phyloP scores from a whole-genome alignment of 1,139 yeast species.

The Saccharomyces hybrid region DNA sequence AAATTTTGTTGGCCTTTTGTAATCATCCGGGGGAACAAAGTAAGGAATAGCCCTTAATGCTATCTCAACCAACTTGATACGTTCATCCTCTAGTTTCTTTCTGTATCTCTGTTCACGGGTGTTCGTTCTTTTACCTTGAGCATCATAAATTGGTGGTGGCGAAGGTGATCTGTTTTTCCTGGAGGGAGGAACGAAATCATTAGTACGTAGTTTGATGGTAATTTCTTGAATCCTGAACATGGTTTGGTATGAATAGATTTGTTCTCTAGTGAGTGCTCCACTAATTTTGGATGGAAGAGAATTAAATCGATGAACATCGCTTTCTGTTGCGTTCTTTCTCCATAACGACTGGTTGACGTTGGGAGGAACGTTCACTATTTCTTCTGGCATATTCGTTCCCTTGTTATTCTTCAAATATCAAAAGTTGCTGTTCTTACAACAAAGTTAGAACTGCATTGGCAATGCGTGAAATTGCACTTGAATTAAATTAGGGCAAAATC shows the following conservation, averaged over 20 bases:
- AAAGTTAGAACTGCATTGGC: not conserved
- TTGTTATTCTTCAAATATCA: not conserved
- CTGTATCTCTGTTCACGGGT: conserved; percentile 66
- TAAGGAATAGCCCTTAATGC: conserved; percentile 70
- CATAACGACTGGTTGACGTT: conserved; percentile 10
- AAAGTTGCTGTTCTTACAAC: not conserved
- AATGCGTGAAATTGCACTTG: not conserved
- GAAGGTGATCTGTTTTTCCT: conserved; percentile 57
- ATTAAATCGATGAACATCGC: not conserved
- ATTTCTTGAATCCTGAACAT: conserved; percentile 75
- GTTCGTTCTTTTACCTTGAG: conserved; percentile 72
- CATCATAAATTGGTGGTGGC: conserved; percentile 89
- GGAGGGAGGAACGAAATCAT: conserved; percentile 34
- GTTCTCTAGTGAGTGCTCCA: conserved; percentile 71
- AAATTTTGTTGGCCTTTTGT: conserved; percentile 62
- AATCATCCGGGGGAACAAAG: conserved; percentile 74
- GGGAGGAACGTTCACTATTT: not conserved
- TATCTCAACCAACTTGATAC: conserved; percentile 65
- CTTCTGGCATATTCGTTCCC: conserved; percentile 5
- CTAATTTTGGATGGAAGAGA: conserved; percentile 36
- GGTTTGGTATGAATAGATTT: conserved; percentile 71
- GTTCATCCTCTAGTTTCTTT: conserved; percentile 62
- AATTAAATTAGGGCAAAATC: not conserved
- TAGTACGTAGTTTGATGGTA: conserved; percentile 46
- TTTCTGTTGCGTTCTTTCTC: conserved; percentile 7